Percentiles rank a stretch among this genome's conserved stretches.
Conservation (phyloP, 176 grass and related monocot genomes). For the Dendrocalamus sinicus region DNA sequence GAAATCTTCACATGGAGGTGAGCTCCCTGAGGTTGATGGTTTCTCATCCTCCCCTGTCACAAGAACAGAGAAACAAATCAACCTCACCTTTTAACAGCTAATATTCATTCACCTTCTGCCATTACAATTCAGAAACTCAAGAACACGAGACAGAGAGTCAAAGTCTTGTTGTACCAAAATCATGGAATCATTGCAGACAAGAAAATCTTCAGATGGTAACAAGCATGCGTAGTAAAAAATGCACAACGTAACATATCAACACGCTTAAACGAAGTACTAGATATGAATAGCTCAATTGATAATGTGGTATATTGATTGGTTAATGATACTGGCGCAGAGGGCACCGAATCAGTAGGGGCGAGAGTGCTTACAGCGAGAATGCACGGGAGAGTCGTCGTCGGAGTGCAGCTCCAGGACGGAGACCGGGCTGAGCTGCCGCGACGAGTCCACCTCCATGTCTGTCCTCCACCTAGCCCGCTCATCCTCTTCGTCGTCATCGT, state of each 20-base stretch:
- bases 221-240: not conserved
- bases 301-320: not conserved
- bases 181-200: slow-evolving; percentile 7
- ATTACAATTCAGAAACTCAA: not conserved
- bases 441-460: slow-evolving; percentile 51
- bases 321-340: not conserved
- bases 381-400: slow-evolving; percentile 51
- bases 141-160: not conserved
- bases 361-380: slow-evolving; percentile 43
- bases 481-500: not conserved
- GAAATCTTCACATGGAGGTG: slow-evolving; percentile 29
- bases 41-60: slow-evolving; percentile 58
- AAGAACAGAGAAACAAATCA: not conserved
- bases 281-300: not conserved
- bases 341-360: not conserved
- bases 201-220: slow-evolving; percentile 29
- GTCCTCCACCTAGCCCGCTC: slow-evolving; percentile 43
- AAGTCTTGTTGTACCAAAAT: not conserved
- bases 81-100: not conserved
- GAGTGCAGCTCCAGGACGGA: slow-evolving; percentile 85
- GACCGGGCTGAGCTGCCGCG: slow-evolving; percentile 85
- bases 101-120: not conserved
- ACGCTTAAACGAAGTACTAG: not conserved
- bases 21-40: slow-evolving; percentile 70
- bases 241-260: not conserved